phyloP scores from a whole-genome alignment of 2,329 filamentous ascomycete genomes.

The Calonectria pauciramosa region DNA sequence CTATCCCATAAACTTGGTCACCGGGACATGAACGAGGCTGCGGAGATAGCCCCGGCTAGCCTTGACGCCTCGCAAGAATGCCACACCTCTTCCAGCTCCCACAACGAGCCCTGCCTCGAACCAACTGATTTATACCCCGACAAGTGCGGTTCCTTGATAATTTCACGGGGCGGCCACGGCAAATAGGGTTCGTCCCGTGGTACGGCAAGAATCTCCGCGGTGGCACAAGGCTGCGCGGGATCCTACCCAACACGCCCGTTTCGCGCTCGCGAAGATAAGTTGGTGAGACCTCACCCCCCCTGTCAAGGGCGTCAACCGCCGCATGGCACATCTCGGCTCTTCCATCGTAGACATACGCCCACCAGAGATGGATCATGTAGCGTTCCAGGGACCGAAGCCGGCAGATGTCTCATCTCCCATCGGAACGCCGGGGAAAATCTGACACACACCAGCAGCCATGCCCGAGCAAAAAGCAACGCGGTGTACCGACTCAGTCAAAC shows the following conservation, averaged over 20 bases:
- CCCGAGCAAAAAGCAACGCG: slow-evolving; percentile 36
- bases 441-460: slow-evolving; percentile 20
- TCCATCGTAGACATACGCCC: background rate
- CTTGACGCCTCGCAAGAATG: slow-evolving; percentile 19
- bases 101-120: slow-evolving; percentile 22
- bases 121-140: slow-evolving; percentile 5
- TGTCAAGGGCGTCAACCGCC: slow-evolving; percentile 3
- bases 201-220: slow-evolving; percentile 36
- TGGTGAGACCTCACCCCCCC: slow-evolving; percentile 26
- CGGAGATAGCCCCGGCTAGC: slow-evolving; percentile 8
- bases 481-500: slow-evolving; percentile 17
- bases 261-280: slow-evolving; percentile 27
- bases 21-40: slow-evolving; percentile 17
- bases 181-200: slow-evolving; percentile 44
- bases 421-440: slow-evolving; percentile 25
- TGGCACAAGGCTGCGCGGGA: slow-evolving; percentile 36
- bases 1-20: slow-evolving; percentile 20
- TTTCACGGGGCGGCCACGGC: slow-evolving; percentile 29
- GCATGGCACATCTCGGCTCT: slow-evolving; percentile 12
- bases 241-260: slow-evolving; percentile 34
- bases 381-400: slow-evolving; percentile 1
- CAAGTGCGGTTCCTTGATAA: slow-evolving; percentile 22
- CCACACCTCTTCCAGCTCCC: slow-evolving; percentile 27
- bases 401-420: slow-evolving; percentile 20
- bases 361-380: slow-evolving; percentile 13